Evolutionary conservation across 2,329 filamentous ascomycete genomes (phyloP).

Genomic region (Trichoderma lentiforme): DNA sequence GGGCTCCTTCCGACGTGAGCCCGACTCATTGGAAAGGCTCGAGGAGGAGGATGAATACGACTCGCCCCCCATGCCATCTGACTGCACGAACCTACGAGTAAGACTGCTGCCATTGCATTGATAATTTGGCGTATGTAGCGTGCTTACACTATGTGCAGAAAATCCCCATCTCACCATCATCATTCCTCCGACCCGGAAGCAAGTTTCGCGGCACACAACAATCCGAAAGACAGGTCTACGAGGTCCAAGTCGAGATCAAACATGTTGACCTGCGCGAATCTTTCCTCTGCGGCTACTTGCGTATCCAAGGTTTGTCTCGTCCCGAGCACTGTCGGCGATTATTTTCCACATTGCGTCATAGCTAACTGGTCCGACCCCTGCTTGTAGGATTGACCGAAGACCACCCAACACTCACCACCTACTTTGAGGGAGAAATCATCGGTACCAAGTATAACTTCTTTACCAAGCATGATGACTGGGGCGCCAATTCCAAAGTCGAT

Average conservation of each 20-base stretch:
- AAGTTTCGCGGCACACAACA: conserved; percentile 88
- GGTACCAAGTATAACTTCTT: conserved; percentile 92
- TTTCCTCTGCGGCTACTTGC: conserved; percentile 89
- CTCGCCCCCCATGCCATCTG: conserved; percentile 38
- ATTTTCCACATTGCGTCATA: conserved; percentile 15
- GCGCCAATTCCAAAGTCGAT: conserved; percentile 86
- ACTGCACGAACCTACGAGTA: conserved; percentile 38
- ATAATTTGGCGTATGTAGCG: not conserved
- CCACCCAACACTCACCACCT: conserved; percentile 95
- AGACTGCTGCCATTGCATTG: conserved; percentile 15
- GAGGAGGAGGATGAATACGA: conserved; percentile 31
- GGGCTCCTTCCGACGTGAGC: conserved; percentile 23
- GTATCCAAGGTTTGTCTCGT: conserved; percentile 72
- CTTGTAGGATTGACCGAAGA: conserved; percentile 80
- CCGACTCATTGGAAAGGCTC: conserved; percentile 25
- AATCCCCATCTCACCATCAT: conserved; percentile 76
- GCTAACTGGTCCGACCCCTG: conserved; percentile 6
- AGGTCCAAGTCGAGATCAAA: conserved; percentile 95
- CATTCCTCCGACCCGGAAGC: conserved; percentile 81
- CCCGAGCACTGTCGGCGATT: not conserved
- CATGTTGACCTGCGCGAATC: conserved; percentile 93
- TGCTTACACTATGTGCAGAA: conserved; percentile 45
- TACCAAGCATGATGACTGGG: conserved; percentile 87
- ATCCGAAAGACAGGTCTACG: conserved; percentile 88
- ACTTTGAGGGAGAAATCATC: conserved; percentile 97